Evolutionary conservation across 2,329 filamentous ascomycete genomes (phyloP), one percentile per base, ranked within the genome.

Genomic region (Diaporthe destruens): DNA sequence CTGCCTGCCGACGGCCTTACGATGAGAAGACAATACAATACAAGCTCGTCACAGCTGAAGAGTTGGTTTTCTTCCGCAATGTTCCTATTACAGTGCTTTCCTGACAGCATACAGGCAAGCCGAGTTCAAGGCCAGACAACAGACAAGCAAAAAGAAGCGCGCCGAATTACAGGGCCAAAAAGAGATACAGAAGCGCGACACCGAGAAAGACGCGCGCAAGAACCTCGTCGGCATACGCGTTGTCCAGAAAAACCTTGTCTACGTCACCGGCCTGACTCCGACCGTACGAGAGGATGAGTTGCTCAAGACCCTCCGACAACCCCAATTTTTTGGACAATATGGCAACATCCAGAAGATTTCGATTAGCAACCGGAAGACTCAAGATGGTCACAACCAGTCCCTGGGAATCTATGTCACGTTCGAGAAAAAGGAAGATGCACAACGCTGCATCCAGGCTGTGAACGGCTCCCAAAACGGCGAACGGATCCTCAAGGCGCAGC

Each of bases 371-470:
- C 91, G 95, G 53, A 98, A 97, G 82, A 94, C 88, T 74, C 88
- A 90, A 42, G 89, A 92, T 78, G 89, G 89, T 39, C 88, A 96
- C 75, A 93, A 94, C 76, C 93, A 96, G 78, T 97, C 95, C 0
- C 92, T 99, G 6, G 96, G 96, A 59, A 96, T 99, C 66, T 99
- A 99, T 80, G 96, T 99, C n/a, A 99, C 96, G 0, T 99, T 98
- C 81, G 93, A 96, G 77, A 92, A 90, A 75, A 97, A 97, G 80
- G 91, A 94, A 76, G 96, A 98, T 82, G 96, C 96, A 20, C 92
- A 92, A 53, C 91, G 89, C 49, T 99, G 96, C 81, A 99, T 99
- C 75, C 89, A 91, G 71, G 94, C 95, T 49, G 96, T 99, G 6
- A 95, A 99, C 81, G 95, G 95, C 44, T 97, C 95, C 2, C 89